A percentile compares a stretch with the other conserved stretches of the same genome.
phyloP scores from a whole-genome alignment of 768 basidiomycete genomes.

The Gyrodon lividus region DNA sequence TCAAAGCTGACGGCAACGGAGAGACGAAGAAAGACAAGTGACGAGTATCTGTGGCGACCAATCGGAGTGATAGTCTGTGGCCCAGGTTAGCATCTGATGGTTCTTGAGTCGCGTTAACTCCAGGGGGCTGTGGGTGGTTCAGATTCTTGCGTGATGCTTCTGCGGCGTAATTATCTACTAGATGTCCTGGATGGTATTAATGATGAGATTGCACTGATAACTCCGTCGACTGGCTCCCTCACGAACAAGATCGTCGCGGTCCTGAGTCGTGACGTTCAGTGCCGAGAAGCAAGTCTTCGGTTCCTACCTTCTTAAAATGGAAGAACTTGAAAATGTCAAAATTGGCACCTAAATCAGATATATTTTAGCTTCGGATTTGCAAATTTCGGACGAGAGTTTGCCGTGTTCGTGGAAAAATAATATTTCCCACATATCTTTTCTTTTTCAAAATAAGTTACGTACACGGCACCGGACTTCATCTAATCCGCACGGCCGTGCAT shows the following conservation, averaged over 20 bases:
- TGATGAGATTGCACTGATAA: background rate
- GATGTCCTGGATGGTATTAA: background rate
- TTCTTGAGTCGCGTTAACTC: constrained; percentile 15
- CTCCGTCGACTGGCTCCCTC: background rate
- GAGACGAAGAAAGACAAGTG: constrained; percentile 62
- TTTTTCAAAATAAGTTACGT: no score
- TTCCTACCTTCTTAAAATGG: no score
- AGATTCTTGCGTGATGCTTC: no score
- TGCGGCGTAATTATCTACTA: background rate
- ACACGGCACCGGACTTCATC: constrained; percentile 36
- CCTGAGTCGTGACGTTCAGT: no score
- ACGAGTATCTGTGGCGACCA: background rate
- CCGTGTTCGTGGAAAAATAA: constrained; percentile 22
- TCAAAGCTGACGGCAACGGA: constrained; percentile 36
- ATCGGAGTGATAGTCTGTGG: constrained; percentile 6
- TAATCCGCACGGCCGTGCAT: constrained; percentile 24
- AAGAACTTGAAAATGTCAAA: constrained; percentile 12
- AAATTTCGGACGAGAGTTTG: background rate
- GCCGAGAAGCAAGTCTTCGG: no score
- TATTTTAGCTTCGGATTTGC: constrained; percentile 1
- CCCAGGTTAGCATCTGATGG: background rate
- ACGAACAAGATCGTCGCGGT: no score
- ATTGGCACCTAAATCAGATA: constrained; percentile 5
- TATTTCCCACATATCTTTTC: constrained; percentile 20
- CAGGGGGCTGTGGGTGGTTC: constrained; percentile 5